Evolutionary conservation across 2,329 filamentous ascomycete species (phyloP).

Genomic region (Ascochyta lentis): DNA sequence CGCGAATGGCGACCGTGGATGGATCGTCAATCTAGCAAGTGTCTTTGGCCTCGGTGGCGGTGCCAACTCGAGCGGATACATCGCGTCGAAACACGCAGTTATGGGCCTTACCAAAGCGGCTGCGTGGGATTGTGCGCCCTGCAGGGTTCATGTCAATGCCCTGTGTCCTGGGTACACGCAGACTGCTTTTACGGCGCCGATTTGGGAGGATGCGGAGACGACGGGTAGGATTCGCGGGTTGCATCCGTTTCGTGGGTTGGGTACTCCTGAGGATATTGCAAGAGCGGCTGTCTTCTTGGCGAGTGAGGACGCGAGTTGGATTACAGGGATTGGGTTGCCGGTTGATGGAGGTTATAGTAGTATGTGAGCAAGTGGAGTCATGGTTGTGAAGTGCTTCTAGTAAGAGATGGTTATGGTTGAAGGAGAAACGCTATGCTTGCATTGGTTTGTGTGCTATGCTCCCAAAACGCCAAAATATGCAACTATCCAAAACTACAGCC

Average conservation of each 20-base stretch:
- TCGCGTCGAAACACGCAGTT: conserved; percentile 59
- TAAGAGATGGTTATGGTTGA: neutral
- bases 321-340: conserved; percentile 54
- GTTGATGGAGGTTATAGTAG: conserved; percentile 56
- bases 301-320: conserved; percentile 55
- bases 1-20: conserved; percentile 50
- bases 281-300: conserved; percentile 54
- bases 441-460: conserved; percentile 6
- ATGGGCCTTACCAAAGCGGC: conserved; percentile 58
- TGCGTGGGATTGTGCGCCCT: conserved; percentile 57
- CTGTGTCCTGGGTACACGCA: conserved; percentile 59
- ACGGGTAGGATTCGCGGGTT: conserved; percentile 20
- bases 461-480: conserved; percentile 1
- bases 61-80: conserved; percentile 43
- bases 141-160: conserved; percentile 61
- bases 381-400: neutral
- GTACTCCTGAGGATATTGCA: conserved; percentile 43
- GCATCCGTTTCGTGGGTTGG: conserved; percentile 43
- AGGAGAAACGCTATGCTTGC: conserved; percentile 11
- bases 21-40: conserved; percentile 63
- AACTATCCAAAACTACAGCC: neutral
- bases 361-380: conserved; percentile 21
- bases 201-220: conserved; percentile 21
- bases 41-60: conserved; percentile 45
- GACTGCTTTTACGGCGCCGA: conserved; percentile 34